A percentile compares a stretch with the other conserved stretches of the same genome.
Conservation (phyloP, 2,329 filamentous ascomycete genomes). For the Dothiorella sarmentorum region DNA sequence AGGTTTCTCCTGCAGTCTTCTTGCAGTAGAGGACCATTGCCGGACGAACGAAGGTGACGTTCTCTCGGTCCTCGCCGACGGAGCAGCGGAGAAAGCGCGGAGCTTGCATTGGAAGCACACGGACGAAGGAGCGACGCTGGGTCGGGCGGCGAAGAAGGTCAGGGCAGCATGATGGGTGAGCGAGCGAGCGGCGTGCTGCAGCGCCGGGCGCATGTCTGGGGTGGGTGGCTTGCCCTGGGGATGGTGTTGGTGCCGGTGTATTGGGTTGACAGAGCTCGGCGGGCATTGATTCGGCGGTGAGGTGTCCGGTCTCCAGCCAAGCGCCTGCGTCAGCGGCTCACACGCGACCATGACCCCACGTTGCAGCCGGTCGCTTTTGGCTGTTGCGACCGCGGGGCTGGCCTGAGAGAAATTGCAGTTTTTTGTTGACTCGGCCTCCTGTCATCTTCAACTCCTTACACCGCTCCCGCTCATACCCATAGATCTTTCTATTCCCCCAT, state of each 20-base stretch:
- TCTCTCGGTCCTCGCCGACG: not conserved
- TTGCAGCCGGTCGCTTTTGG: not conserved
- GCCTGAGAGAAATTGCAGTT: not conserved
- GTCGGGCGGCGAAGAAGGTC: not conserved
- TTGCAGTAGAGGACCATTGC: slow-evolving; percentile 9
- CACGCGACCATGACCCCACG: not conserved
- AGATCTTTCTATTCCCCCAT: not conserved
- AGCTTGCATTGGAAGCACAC: slow-evolving; percentile 32
- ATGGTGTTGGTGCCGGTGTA: not conserved
- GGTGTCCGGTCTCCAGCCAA: not conserved
- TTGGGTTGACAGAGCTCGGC: not conserved
- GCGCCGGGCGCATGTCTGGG: slow-evolving; percentile 36
- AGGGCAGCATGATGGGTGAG: slow-evolving; percentile 24
- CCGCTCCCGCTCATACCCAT: not conserved
- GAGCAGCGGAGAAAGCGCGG: slow-evolving; percentile 24
- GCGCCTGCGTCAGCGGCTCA: not conserved
- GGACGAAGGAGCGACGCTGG: slow-evolving; percentile 18
- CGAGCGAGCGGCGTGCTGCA: slow-evolving; percentile 40
- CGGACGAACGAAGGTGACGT: not conserved
- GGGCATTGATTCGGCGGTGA: not conserved
- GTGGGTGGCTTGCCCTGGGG: not conserved
- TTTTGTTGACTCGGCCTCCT: not conserved
- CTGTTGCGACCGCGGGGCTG: not conserved
- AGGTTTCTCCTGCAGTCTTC: not conserved
- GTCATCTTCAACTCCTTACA: not conserved